phyloP scores from a whole-genome alignment of 192 early-diverging fungal genomes.

The Anaeromyces robustus region DNA sequence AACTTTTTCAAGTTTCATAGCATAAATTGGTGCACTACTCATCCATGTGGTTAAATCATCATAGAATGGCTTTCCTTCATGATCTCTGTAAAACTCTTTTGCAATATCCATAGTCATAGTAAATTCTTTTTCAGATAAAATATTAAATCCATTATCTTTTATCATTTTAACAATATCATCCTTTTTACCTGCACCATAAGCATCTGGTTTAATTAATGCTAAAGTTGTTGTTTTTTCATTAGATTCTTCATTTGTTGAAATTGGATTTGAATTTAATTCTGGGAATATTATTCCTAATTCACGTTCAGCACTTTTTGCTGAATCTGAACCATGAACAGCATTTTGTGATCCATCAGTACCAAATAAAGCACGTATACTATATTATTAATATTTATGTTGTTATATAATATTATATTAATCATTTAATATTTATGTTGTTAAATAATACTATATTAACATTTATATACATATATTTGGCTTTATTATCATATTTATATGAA shows the following conservation, averaged over 20 bases:
- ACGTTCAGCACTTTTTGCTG: conserved; percentile 19
- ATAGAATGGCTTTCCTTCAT: conserved; percentile 10
- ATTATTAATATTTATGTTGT: too few species aligned
- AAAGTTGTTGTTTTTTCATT: conserved; percentile 16
- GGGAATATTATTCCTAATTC: conserved; percentile 27
- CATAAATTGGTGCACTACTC: conserved; percentile 31
- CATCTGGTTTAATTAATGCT: conserved; percentile 43
- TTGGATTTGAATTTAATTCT: background rate
- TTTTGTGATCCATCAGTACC: conserved; percentile 23
- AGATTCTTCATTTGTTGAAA: too few species aligned
- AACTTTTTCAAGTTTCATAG: conserved; percentile 31
- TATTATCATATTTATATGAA: too few species aligned
- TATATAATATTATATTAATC: background rate
- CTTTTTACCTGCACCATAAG: conserved; percentile 15
- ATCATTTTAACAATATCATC: background rate
- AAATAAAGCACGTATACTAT: conserved; percentile 25
- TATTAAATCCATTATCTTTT: background rate
- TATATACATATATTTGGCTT: too few species aligned
- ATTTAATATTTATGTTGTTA: too few species aligned
- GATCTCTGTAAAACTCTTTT: conserved; percentile 2
- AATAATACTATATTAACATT: too few species aligned
- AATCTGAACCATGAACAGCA: conserved; percentile 40
- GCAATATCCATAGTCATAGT: conserved; percentile 9
- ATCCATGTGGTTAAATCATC: conserved; percentile 22
- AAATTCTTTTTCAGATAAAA: conserved; percentile 26